Evolutionary conservation across 1,139 yeast species (phyloP).

Genomic region (Hanseniaspora uvarum): DNA sequence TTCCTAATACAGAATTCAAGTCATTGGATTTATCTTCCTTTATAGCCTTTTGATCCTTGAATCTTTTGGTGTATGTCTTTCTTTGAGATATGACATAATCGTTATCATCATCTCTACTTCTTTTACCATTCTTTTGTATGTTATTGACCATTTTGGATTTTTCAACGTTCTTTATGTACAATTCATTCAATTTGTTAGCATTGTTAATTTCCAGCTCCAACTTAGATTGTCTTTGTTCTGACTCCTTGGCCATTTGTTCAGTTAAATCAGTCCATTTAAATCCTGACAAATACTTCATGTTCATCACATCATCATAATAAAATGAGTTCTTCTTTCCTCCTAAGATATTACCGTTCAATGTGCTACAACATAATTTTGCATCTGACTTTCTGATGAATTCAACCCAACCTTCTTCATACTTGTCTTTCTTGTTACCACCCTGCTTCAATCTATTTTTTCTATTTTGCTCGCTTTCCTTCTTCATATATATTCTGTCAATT

Average conservation of each 20-base stretch:
- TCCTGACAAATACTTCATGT: constrained; percentile 76
- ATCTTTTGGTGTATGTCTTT: constrained; percentile 52
- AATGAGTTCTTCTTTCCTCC: constrained; percentile 93
- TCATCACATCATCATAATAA: constrained; percentile 87
- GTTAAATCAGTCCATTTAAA: constrained; percentile 95
- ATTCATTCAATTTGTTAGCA: constrained; percentile 76
- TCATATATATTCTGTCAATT: constrained; percentile 71
- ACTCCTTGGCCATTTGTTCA: constrained; percentile 84
- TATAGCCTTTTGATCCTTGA: constrained; percentile 45
- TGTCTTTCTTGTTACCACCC: constrained; percentile 90
- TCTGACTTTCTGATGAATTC: constrained; percentile 75
- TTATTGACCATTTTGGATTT: constrained; percentile 68
- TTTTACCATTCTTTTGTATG: constrained; percentile 39
- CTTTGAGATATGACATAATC: constrained; percentile 45
- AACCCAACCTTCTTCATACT: constrained; percentile 94
- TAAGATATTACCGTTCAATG: constrained; percentile 75
- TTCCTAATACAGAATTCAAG: constrained; percentile 37
- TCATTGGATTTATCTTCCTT: constrained; percentile 40
- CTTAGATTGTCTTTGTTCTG: constrained; percentile 78
- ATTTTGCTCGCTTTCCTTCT: constrained; percentile 67
- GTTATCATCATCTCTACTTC: constrained; percentile 24
- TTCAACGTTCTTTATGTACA: constrained; percentile 75
- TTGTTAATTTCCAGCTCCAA: constrained; percentile 80
- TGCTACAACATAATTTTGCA: constrained; percentile 78
- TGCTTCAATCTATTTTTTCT: constrained; percentile 62